These are phyloP conservation scores for Fusarium aywerte DNA, from an alignment of 2,329 filamentous ascomycete species.

Conservation along the genomic window DNA sequence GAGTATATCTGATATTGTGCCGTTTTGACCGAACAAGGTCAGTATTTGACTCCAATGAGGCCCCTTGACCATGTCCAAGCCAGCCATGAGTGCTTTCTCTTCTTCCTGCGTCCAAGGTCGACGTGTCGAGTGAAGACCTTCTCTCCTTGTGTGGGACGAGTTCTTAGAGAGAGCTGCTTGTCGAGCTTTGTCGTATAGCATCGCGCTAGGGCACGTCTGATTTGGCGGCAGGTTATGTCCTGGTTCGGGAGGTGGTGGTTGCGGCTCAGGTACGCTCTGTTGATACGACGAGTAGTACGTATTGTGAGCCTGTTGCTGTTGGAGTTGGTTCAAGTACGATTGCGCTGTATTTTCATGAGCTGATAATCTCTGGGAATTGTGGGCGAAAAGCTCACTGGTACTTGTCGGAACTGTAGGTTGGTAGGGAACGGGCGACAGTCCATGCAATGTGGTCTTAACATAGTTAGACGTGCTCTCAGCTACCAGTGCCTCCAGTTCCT, in stretches of 20 bases:
- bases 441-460: constrained; percentile 57
- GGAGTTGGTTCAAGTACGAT: constrained; percentile 52
- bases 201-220: constrained; percentile 65
- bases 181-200: constrained; percentile 68
- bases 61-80: constrained; percentile 87
- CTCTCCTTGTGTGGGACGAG: constrained; percentile 64
- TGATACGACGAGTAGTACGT: constrained; percentile 51
- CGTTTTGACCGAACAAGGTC: constrained; percentile 81
- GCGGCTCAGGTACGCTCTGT: constrained; percentile 52
- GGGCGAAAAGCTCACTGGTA: constrained; percentile 47
- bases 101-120: constrained; percentile 90
- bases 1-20: constrained; percentile 82
- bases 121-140: constrained; percentile 70
- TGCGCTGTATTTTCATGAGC: constrained; percentile 52
- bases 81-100: constrained; percentile 89
- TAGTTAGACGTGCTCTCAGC: constrained; percentile 59
- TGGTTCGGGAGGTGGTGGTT: constrained; percentile 45
- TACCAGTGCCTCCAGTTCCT: constrained; percentile 57
- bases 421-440: constrained; percentile 56
- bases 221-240: constrained; percentile 63
- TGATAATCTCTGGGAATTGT: background rate
- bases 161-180: constrained; percentile 69
- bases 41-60: constrained; percentile 95
- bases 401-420: constrained; percentile 56
- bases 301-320: constrained; percentile 53